Evolutionary conservation across 2,329 filamentous ascomycete species (phyloP).

Genomic region (Aspergillus felis): DNA sequence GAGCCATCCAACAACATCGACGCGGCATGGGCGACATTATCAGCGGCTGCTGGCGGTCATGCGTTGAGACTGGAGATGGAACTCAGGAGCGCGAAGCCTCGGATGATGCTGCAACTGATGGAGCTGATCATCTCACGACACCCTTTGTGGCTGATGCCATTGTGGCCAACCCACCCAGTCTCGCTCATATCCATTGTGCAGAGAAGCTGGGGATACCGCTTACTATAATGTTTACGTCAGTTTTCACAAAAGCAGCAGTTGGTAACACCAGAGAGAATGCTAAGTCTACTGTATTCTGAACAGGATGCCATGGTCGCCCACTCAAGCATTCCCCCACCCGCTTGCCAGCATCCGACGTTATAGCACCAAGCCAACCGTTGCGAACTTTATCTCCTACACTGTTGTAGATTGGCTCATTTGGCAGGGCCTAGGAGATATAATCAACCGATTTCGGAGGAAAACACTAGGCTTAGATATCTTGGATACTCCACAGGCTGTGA

Average conservation of each 20-base stretch:
- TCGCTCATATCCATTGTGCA: conserved; percentile 75
- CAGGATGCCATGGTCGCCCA: conserved; percentile 81
- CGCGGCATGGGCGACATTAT: conserved; percentile 74
- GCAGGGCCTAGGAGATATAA: conserved; percentile 86
- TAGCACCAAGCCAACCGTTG: conserved; percentile 69
- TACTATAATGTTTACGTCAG: conserved; percentile 77
- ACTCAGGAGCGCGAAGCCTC: conserved; percentile 48
- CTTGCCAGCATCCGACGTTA: conserved; percentile 75
- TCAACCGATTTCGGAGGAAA: conserved; percentile 78
- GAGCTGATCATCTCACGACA: conserved; percentile 40
- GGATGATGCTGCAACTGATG: conserved; percentile 39
- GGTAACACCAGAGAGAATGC: no score
- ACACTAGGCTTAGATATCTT: conserved; percentile 72
- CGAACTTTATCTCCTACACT: conserved; percentile 79
- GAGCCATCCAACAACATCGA: conserved; percentile 70
- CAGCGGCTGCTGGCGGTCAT: conserved; percentile 82
- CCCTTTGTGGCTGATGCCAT: conserved; percentile 88
- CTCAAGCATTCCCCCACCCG: conserved; percentile 79
- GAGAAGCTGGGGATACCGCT: conserved; percentile 73
- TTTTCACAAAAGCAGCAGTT: no score
- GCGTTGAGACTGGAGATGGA: conserved; percentile 74
- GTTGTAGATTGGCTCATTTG: conserved; percentile 89
- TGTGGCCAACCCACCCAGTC: conserved; percentile 76
- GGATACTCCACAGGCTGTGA: conserved; percentile 77
- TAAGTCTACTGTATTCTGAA: no score